These are phyloP conservation scores for Chlorophyllum brunneum DNA, from an alignment of 768 basidiomycete genomes.

Conservation along the genomic window DNA sequence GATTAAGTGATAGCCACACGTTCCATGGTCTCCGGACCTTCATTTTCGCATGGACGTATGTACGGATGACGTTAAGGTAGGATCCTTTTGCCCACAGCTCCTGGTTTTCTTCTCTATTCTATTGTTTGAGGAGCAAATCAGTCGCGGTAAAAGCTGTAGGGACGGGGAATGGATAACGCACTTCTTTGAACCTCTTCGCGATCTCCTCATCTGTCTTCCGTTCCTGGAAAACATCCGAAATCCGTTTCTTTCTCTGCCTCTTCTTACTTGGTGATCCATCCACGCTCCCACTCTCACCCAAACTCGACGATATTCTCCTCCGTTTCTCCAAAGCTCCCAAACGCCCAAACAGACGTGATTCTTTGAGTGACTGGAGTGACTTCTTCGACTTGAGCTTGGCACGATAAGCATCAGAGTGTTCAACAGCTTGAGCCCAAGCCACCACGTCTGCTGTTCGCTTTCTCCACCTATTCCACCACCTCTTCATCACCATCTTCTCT, in stretches of 20 bases:
- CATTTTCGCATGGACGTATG: constrained; percentile 31
- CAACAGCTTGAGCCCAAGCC: constrained; percentile 61
- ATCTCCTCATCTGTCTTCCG: constrained; percentile 64
- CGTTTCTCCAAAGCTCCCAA: constrained; percentile 7
- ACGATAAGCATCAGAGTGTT: constrained; percentile 58
- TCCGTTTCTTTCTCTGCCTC: constrained; percentile 34
- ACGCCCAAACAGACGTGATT: background rate
- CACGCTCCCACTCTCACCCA: constrained; percentile 3
- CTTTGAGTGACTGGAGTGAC: constrained; percentile 10
- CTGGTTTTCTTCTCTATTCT: constrained; percentile 73
- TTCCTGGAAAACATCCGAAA: constrained; percentile 43
- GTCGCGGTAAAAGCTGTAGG: constrained; percentile 13
- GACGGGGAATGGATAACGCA: constrained; percentile 27
- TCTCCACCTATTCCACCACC: constrained; percentile 25
- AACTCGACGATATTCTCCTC: background rate
- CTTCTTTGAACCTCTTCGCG: constrained; percentile 65
- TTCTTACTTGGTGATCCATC: constrained; percentile 31
- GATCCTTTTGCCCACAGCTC: constrained; percentile 73
- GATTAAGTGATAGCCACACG: constrained; percentile 73
- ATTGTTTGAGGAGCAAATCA: constrained; percentile 14
- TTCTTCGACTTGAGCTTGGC: constrained; percentile 36
- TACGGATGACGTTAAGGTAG: constrained; percentile 50
- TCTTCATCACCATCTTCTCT: constrained; percentile 35
- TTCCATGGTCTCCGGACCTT: constrained; percentile 43
- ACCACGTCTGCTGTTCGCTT: background rate